Percentiles rank a stretch among this genome's conserved stretches.
Conservation (phyloP, 352 stramenopile genomes). For the Phytopythium aichiense region DNA sequence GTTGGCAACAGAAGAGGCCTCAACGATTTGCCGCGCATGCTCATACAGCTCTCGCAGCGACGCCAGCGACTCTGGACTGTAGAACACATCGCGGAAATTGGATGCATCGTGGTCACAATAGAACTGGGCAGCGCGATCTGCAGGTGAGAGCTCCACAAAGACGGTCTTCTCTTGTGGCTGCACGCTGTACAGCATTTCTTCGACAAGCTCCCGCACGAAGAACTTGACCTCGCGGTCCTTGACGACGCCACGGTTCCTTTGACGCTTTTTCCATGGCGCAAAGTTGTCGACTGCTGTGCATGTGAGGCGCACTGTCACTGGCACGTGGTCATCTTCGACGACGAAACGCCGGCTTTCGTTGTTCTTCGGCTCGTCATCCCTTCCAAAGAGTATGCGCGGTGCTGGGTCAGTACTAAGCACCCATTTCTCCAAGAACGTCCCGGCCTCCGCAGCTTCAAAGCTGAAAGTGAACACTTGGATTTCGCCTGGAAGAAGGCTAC, state of each 20-base stretch:
- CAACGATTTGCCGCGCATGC: neutral
- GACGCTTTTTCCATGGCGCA: slow-evolving; percentile 22
- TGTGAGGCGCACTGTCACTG: slow-evolving; percentile 35
- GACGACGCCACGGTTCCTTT: slow-evolving; percentile 11
- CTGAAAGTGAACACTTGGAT: slow-evolving; percentile 50
- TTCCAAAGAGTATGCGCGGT: slow-evolving; percentile 14
- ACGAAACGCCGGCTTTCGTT: neutral
- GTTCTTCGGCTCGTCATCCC: neutral
- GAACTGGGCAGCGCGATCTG: slow-evolving; percentile 25
- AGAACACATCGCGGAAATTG: slow-evolving; percentile 37
- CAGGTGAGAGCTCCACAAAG: slow-evolving; percentile 24
- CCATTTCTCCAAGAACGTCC: slow-evolving; percentile 72
- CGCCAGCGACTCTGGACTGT: slow-evolving; percentile 16
- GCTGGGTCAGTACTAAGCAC: slow-evolving; percentile 53
- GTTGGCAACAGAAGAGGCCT: neutral
- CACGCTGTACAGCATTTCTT: slow-evolving; percentile 42
- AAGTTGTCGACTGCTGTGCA: slow-evolving; percentile 68
- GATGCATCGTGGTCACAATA: slow-evolving; percentile 17
- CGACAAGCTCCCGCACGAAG: slow-evolving; percentile 51
- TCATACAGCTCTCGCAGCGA: slow-evolving; percentile 19
- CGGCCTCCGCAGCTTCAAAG: slow-evolving; percentile 40
- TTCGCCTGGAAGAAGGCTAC: slow-evolving; percentile 51
- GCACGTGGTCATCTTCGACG: slow-evolving; percentile 6
- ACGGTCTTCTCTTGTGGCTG: slow-evolving; percentile 17
- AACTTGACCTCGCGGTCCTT: slow-evolving; percentile 28